These are phyloP conservation scores for Lachnellula subtilissima DNA, from an alignment of 2,329 filamentous ascomycete genomes.

Conservation along the genomic window DNA sequence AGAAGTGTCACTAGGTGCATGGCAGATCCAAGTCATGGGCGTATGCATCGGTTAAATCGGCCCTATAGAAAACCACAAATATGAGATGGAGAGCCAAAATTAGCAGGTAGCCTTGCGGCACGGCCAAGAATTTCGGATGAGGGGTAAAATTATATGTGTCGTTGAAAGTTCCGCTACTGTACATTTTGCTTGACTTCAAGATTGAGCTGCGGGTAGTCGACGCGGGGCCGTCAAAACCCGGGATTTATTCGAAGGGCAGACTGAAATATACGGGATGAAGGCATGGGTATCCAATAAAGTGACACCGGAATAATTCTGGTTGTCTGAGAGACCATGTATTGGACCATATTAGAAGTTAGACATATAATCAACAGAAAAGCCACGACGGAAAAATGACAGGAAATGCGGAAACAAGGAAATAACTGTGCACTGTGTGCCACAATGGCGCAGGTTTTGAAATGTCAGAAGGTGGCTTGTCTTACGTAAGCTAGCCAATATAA, in stretches of 20 bases:
- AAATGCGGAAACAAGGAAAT: too few relatives aligned
- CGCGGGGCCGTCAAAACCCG: neutral
- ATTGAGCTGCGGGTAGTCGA: neutral
- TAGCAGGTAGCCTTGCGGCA: constrained; percentile 5
- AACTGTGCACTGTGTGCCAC: neutral
- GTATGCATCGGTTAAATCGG: constrained; percentile 11
- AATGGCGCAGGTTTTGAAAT: neutral
- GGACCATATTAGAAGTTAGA: neutral
- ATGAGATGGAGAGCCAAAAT: constrained; percentile 12
- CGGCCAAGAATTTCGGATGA: neutral
- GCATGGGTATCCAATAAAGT: too few relatives aligned
- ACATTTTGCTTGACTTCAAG: neutral
- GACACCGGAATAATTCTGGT: too few relatives aligned
- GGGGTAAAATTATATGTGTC: neutral
- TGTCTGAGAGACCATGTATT: neutral
- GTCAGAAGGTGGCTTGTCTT: neutral
- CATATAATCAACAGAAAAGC: neutral
- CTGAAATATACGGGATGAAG: neutral
- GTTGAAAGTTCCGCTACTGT: neutral
- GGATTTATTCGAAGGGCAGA: neutral
- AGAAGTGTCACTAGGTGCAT: constrained; percentile 8
- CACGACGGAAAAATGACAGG: too few relatives aligned
- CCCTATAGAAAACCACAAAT: constrained; percentile 12
- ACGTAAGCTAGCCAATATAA: neutral
- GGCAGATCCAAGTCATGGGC: constrained; percentile 5